Percentiles rank a stretch among this genome's conserved stretches.
phyloP scores from a whole-genome alignment of 768 basidiomycete species.

The Daedaleopsis nitida region DNA sequence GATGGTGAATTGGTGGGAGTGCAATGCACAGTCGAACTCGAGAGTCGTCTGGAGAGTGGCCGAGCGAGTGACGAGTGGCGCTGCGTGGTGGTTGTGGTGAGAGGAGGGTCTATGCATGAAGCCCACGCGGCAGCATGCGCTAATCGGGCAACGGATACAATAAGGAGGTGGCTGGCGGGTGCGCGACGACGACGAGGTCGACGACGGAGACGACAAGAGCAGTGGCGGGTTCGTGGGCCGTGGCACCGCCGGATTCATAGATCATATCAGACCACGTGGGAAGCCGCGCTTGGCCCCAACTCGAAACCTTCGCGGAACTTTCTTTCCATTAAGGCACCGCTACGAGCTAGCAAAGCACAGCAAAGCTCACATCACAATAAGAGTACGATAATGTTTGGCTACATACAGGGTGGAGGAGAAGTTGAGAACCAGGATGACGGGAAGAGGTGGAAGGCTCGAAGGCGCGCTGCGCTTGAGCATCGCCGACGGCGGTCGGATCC shows the following conservation, averaged over 20 bases:
- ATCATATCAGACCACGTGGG: conserved; percentile 19
- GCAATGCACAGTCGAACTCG: conserved; percentile 1
- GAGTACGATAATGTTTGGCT: not conserved
- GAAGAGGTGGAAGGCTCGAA: too few species aligned
- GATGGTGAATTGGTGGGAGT: not conserved
- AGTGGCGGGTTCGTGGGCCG: conserved; percentile 3
- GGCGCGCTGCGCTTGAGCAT: too few species aligned
- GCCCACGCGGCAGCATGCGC: not conserved
- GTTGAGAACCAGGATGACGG: too few species aligned
- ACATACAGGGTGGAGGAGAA: too few species aligned
- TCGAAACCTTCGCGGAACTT: conserved; percentile 16
- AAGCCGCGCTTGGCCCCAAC: not conserved
- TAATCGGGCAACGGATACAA: not conserved
- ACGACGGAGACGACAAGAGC: not conserved
- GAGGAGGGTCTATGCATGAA: not conserved
- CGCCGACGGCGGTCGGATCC: too few species aligned
- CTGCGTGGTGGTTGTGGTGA: not conserved
- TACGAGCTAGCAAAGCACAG: not conserved
- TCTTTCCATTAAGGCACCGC: not conserved
- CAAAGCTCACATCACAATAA: not conserved
- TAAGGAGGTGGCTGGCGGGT: not conserved
- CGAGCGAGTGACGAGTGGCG: conserved; percentile 5
- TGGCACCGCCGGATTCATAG: conserved; percentile 17
- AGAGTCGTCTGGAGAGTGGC: too few species aligned
- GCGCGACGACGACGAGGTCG: not conserved